Percentiles rank a stretch among this genome's conserved stretches.
phyloP scores from a whole-genome alignment of 2,329 filamentous ascomycete genomes.

The Fusarium euwallaceae region DNA sequence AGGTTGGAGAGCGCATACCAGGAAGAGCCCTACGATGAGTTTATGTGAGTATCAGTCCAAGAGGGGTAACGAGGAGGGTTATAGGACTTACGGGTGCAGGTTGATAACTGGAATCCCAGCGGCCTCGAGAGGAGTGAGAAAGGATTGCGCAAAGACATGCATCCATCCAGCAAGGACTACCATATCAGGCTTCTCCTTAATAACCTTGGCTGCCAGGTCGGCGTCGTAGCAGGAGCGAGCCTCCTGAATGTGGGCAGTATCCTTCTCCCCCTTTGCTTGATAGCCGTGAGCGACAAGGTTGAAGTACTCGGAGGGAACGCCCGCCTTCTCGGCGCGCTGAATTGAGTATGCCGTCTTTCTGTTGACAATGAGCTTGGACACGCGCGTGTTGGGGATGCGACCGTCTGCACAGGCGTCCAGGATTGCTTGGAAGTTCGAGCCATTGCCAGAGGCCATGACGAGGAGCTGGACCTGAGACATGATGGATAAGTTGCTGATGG shows the following conservation, averaged over 20 bases:
- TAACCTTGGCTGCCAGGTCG: slow-evolving; percentile 76
- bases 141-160: slow-evolving; percentile 80
- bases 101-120: slow-evolving; percentile 81
- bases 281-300: slow-evolving; percentile 82
- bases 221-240: slow-evolving; percentile 80
- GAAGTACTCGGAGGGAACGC: slow-evolving; percentile 78
- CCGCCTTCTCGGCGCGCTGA: slow-evolving; percentile 60
- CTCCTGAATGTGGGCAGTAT: slow-evolving; percentile 65
- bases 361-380: slow-evolving; percentile 64
- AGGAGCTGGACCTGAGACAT: slow-evolving; percentile 64
- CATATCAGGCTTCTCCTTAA: slow-evolving; percentile 75
- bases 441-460: slow-evolving; percentile 79
- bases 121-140: slow-evolving; percentile 75
- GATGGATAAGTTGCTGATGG: neutral
- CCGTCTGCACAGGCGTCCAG: slow-evolving; percentile 61
- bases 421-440: slow-evolving; percentile 84
- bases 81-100: slow-evolving; percentile 68
- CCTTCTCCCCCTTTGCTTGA: slow-evolving; percentile 67
- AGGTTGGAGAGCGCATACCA: slow-evolving; percentile 53
- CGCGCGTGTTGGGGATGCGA: slow-evolving; percentile 56
- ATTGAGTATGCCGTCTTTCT: slow-evolving; percentile 61
- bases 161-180: slow-evolving; percentile 89
- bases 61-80: neutral
- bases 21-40: slow-evolving; percentile 68
- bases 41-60: slow-evolving; percentile 15